Percentiles rank a stretch among this genome's conserved stretches.
These are phyloP conservation scores for Truncatella angustata DNA, from an alignment of 2,329 filamentous ascomycete genomes.

Conservation along the genomic window DNA sequence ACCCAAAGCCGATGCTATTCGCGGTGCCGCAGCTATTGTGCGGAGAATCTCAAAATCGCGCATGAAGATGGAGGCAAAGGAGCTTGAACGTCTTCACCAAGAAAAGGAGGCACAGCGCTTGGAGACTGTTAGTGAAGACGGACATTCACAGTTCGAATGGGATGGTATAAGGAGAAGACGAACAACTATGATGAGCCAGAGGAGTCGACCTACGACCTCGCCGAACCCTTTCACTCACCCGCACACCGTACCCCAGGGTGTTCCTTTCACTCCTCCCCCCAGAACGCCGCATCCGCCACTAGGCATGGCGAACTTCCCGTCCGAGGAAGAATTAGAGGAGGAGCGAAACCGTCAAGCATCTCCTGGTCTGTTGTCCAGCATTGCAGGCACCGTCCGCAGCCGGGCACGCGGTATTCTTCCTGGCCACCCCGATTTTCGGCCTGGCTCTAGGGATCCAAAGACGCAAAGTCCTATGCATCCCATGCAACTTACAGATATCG, in stretches of 20 bases:
- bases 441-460: slow-evolving; percentile 34
- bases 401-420: slow-evolving; percentile 40
- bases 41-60: slow-evolving; percentile 75
- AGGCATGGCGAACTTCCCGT: slow-evolving; percentile 83
- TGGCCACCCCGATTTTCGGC: slow-evolving; percentile 37
- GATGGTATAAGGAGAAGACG: slow-evolving; percentile 80
- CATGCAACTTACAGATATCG: slow-evolving; percentile 61
- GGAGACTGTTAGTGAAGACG: slow-evolving; percentile 74
- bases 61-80: slow-evolving; percentile 75
- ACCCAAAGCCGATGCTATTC: slow-evolving; percentile 93
- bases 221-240: slow-evolving; percentile 32
- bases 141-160: slow-evolving; percentile 73
- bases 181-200: slow-evolving; percentile 47
- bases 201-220: slow-evolving; percentile 29
- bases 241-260: too few species aligned
- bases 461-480: slow-evolving; percentile 58
- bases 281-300: slow-evolving; percentile 65
- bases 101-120: slow-evolving; percentile 72
- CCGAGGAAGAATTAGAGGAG: slow-evolving; percentile 59
- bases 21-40: slow-evolving; percentile 84
- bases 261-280: slow-evolving; percentile 22
- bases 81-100: slow-evolving; percentile 74
- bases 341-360: slow-evolving; percentile 46
- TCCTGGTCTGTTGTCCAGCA: slow-evolving; percentile 50
- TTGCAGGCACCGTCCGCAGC: slow-evolving; percentile 55